Conservation (phyloP, 345 rosid genomes). For the Camelina sativa region DNA sequence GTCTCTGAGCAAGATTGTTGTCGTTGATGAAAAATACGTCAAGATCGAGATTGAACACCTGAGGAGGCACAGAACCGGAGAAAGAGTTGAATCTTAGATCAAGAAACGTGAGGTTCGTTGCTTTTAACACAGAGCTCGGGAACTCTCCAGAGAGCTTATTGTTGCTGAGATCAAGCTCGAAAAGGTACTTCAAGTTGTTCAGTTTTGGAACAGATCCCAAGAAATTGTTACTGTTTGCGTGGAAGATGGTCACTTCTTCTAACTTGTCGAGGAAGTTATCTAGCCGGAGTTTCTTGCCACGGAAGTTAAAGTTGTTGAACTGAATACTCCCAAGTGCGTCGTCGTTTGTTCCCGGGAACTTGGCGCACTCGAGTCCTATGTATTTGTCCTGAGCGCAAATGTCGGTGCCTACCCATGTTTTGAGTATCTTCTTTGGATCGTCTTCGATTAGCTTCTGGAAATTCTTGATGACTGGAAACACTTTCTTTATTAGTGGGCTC, state of each 20-base stretch:
- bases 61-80: constrained; percentile 72
- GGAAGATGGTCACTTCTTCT: constrained; percentile 77
- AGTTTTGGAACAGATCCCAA: constrained; percentile 60
- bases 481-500: constrained; percentile 44
- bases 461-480: constrained; percentile 69
- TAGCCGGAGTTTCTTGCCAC: constrained; percentile 59
- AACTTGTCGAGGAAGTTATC: constrained; percentile 74
- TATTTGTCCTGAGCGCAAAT: constrained; percentile 57
- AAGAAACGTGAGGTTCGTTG: constrained; percentile 58
- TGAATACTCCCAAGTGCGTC: constrained; percentile 79
- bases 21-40: constrained; percentile 74
- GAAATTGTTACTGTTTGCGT: constrained; percentile 83
- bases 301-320: constrained; percentile 76
- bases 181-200: constrained; percentile 65
- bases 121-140: constrained; percentile 62
- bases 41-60: constrained; percentile 63
- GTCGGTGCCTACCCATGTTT: constrained; percentile 73
- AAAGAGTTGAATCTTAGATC: constrained; percentile 79
- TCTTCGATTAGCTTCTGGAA: constrained; percentile 70
- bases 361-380: constrained; percentile 77
- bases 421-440: constrained; percentile 70
- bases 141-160: constrained; percentile 76
- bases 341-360: constrained; percentile 69
- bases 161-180: constrained; percentile 86
- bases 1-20: constrained; percentile 56